Evolutionary conservation across 345 rosid species (phyloP).

Genomic region (Eucalyptus marginata): DNA sequence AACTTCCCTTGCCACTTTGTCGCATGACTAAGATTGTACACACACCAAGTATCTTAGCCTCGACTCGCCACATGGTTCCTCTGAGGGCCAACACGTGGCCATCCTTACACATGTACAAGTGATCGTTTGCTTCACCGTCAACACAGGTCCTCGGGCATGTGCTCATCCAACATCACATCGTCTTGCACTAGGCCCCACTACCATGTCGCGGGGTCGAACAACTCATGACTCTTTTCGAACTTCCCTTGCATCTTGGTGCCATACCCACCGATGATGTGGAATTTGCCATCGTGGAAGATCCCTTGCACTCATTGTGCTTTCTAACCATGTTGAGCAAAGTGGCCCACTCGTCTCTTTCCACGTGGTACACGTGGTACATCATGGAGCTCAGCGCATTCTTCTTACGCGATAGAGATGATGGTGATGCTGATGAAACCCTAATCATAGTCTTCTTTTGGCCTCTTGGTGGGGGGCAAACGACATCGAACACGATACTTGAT

Average conservation of each 20-base stretch:
- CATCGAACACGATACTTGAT: no score
- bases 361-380: slow-evolving; percentile 41
- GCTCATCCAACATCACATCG: not conserved
- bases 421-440: no score
- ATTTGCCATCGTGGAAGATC: slow-evolving; percentile 41
- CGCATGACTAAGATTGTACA: slow-evolving; percentile 14
- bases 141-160: slow-evolving; percentile 24
- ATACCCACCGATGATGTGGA: slow-evolving; percentile 80
- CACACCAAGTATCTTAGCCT: slow-evolving; percentile 36
- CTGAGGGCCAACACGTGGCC: slow-evolving; percentile 13
- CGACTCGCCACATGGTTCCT: slow-evolving; percentile 24
- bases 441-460: no score
- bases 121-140: not conserved
- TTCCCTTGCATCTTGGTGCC: slow-evolving; percentile 61
- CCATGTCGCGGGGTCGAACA: slow-evolving; percentile 23
- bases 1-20: slow-evolving; percentile 25
- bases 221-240: slow-evolving; percentile 34
- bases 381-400: slow-evolving; percentile 42
- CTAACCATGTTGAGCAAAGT: slow-evolving; percentile 56
- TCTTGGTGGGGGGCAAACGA: no score
- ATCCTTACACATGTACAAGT: slow-evolving; percentile 21
- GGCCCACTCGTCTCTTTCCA: slow-evolving; percentile 38
- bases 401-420: no score
- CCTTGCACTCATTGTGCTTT: slow-evolving; percentile 70
- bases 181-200: slow-evolving; percentile 28